Evolutionary conservation across 31 red algal genomes (phyloP).

Genomic region (Endocladia muricata): DNA sequence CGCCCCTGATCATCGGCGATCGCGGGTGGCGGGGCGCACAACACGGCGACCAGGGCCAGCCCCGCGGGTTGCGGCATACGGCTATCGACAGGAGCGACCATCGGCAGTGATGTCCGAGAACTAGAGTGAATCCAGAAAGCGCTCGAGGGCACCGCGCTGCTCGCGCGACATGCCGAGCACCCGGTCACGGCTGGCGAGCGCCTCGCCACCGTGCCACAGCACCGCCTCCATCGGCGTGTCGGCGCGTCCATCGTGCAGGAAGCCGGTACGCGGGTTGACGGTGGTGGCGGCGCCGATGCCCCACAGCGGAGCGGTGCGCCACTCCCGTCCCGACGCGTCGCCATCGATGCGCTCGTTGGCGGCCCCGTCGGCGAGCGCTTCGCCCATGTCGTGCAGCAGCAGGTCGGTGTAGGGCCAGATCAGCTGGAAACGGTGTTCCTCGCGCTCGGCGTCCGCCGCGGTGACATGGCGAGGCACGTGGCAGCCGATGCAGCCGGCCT

Average conservation of each 20-base stretch:
- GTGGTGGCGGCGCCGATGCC: neutral
- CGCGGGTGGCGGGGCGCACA: too few relatives aligned
- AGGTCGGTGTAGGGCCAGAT: conserved; percentile 27
- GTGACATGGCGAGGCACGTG: neutral
- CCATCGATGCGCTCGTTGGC: neutral
- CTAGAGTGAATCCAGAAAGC: neutral
- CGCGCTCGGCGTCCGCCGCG: neutral
- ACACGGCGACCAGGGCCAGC: too few relatives aligned
- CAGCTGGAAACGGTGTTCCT: neutral
- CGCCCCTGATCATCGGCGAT: too few relatives aligned
- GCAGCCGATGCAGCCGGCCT: neutral
- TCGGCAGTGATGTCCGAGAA: too few relatives aligned
- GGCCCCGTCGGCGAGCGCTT: neutral
- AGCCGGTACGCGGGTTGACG: neutral
- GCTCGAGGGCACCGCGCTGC: neutral
- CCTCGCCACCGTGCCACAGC: conserved; percentile 10
- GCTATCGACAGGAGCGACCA: too few relatives aligned
- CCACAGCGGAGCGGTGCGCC: conserved; percentile 3
- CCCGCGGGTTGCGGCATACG: too few relatives aligned
- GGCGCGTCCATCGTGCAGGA: conserved; percentile 11
- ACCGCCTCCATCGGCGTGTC: neutral
- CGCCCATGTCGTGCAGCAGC: conserved; percentile 24
- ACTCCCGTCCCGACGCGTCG: conserved; percentile 3
- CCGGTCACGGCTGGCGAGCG: neutral
- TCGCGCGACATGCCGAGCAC: neutral